Evolutionary conservation across 768 basidiomycete genomes (phyloP).

Genomic region (Auriscalpium vulgare): DNA sequence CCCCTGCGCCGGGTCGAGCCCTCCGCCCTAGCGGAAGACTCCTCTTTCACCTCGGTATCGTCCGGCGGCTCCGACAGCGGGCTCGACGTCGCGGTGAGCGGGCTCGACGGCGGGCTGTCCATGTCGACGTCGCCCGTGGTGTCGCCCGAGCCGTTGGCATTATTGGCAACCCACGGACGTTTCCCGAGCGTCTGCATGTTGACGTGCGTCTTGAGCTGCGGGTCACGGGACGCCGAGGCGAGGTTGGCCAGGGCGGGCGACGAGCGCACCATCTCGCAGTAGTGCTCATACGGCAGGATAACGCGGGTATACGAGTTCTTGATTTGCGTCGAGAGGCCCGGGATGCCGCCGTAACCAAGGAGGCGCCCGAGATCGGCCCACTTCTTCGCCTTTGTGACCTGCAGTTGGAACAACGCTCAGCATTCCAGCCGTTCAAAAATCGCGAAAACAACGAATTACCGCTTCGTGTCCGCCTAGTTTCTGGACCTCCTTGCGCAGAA

Average conservation of each 20-base stretch:
- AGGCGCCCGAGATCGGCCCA: conserved; percentile 84
- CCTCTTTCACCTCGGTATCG: conserved; percentile 56
- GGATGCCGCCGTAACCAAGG: conserved; percentile 76
- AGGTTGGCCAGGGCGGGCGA: conserved; percentile 39
- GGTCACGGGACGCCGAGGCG: conserved; percentile 14
- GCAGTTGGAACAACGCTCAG: conserved; percentile 6
- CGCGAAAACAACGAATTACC: conserved; percentile 38
- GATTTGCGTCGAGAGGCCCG: conserved; percentile 79
- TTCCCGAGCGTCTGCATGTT: conserved; percentile 36
- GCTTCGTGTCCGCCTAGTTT: conserved; percentile 81
- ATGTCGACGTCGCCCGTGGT: conserved; percentile 16
- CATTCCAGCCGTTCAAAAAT: neutral
- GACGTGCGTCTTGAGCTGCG: conserved; percentile 40
- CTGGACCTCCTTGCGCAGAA: conserved; percentile 85
- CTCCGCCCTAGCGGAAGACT: conserved; percentile 19
- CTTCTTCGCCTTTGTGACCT: conserved; percentile 80
- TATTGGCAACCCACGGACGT: neutral
- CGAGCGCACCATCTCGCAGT: conserved; percentile 66
- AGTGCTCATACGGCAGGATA: conserved; percentile 94
- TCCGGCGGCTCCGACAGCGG: conserved; percentile 76
- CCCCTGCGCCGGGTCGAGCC: conserved; percentile 44
- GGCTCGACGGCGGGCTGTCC: conserved; percentile 61
- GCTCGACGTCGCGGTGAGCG: conserved; percentile 70
- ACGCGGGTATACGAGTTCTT: conserved; percentile 86
- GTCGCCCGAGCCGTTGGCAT: neutral